Conservation (phyloP, 1,284 basidiomycete species). For the Ustilago xerochloae region DNA sequence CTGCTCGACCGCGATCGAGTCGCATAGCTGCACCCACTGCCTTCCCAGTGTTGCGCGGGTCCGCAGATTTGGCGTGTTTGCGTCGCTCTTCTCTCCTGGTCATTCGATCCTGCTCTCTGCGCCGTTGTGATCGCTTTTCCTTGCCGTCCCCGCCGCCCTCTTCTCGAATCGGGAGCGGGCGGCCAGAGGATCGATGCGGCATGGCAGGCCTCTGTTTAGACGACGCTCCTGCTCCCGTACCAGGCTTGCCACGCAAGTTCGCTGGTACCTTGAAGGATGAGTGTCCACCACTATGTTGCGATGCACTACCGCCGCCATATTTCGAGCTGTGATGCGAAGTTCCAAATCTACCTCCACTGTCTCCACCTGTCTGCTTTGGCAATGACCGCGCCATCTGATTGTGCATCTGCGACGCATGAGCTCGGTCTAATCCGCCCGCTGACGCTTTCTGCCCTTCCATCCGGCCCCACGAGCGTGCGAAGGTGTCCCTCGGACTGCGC, state of each 20-base stretch:
- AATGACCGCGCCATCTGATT: constrained; percentile 36
- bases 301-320: constrained; percentile 21
- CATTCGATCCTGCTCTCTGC: constrained; percentile 15
- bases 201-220: constrained; percentile 16
- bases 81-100: constrained; percentile 19
- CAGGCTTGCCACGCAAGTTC: constrained; percentile 11
- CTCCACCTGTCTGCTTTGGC: constrained; percentile 29
- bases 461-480: constrained; percentile 23
- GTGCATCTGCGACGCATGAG: constrained; percentile 10
- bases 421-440: not conserved
- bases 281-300: constrained; percentile 39
- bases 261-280: constrained; percentile 44
- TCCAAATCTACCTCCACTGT: constrained; percentile 3
- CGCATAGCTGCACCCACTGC: constrained; percentile 44
- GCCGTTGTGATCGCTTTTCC: constrained; percentile 12
- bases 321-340: constrained; percentile 33
- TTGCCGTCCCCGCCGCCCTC: constrained; percentile 17
- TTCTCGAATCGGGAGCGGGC: constrained; percentile 37
- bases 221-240: not conserved
- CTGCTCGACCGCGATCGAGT: constrained; percentile 33
- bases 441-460: constrained; percentile 11
- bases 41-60: constrained; percentile 10
- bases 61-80: constrained; percentile 10
- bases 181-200: constrained; percentile 9
- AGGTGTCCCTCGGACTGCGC: constrained; percentile 17